A percentile compares a stretch with the other conserved stretches of the same genome.
These are phyloP conservation scores for Backusella morwellensis DNA, from an alignment of 192 early-diverging fungal genomes.

Conservation along the genomic window DNA sequence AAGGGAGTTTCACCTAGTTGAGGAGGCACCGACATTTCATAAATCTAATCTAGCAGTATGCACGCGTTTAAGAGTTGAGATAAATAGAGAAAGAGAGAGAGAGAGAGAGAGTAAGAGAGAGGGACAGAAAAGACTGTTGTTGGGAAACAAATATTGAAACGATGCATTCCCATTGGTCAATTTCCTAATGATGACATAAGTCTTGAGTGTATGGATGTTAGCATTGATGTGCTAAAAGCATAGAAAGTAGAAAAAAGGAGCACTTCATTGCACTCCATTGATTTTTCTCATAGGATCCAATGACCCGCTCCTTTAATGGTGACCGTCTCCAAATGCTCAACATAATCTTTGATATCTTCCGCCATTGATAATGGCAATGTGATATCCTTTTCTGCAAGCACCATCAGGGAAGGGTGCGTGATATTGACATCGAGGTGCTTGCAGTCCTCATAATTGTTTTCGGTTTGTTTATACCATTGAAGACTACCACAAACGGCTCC, in stretches of 20 bases:
- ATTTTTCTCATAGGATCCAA: conserved; percentile 30
- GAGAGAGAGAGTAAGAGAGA: background rate
- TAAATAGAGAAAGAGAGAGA: background rate
- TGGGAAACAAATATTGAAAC: background rate
- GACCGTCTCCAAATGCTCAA: conserved; percentile 16
- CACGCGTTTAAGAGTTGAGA: background rate
- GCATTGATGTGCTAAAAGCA: background rate
- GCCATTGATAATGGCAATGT: conserved; percentile 23
- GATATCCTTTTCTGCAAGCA: conserved; percentile 17
- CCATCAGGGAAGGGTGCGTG: conserved; percentile 15
- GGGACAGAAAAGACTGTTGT: background rate
- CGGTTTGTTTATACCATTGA: conserved; percentile 48
- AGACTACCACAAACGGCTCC: conserved; percentile 47
- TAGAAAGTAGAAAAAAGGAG: background rate
- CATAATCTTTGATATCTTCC: conserved; percentile 13
- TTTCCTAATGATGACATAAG: background rate
- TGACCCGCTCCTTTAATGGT: conserved; percentile 23
- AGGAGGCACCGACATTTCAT: conserved; percentile 8
- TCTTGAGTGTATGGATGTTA: background rate
- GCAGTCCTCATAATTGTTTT: conserved; percentile 28
- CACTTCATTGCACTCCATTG: conserved; percentile 10
- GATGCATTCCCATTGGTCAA: background rate
- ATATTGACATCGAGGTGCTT: background rate
- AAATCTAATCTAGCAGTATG: background rate
- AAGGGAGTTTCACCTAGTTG: conserved; percentile 1